Evolutionary conservation across 345 rosid genomes (phyloP), one percentile per base, ranked within the genome.

Genomic region (Boechera retrofracta): DNA sequence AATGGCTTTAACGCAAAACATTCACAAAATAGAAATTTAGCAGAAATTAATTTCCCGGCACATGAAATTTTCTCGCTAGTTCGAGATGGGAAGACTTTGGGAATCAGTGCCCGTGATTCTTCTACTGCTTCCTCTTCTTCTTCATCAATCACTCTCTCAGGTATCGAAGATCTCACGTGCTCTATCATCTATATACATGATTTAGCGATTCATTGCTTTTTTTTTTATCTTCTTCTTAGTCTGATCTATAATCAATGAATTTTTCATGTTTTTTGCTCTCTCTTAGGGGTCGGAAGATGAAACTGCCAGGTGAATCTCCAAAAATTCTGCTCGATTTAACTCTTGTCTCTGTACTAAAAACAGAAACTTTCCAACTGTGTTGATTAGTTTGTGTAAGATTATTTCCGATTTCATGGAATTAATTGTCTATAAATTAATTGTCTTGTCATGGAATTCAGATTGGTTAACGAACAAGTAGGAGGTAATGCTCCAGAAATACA

Each of bases 401-500:
- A 9, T 26, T 66, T 63, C 13, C 33, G 26, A 3, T n/a, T 45
- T 70, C 11, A 11, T 10, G 55, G 45, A 9, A 28, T 35, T 21
- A 21, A 24, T 10, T 39, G 36, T 72, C 58, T 82, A 21, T 21
- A 21, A 9, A 28, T 35, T 21, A 21, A 21, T 10, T 39, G 36
- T 72, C 58, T 82, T 26, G 10, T 67, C 44, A 15, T 77, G 70
- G 18, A 77, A 21, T 73, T 56, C 69, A 89, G 91, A 79, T 80
- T 69, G 33, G 79, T 71, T 53, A 48, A 67, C 58, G 75, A 80
- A 78, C 87, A 75, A 61, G 51, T 26, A 16, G 2, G 42, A 3
- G 82, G 67, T 60, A 71, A 32, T 67, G 69, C 29, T 57, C 88
- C 73, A 53, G 89, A 87, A 71, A 83, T 95, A n/a, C 99, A 92